phyloP scores from a whole-genome alignment of 2,329 filamentous ascomycete genomes.

The Beauveria sp. region DNA sequence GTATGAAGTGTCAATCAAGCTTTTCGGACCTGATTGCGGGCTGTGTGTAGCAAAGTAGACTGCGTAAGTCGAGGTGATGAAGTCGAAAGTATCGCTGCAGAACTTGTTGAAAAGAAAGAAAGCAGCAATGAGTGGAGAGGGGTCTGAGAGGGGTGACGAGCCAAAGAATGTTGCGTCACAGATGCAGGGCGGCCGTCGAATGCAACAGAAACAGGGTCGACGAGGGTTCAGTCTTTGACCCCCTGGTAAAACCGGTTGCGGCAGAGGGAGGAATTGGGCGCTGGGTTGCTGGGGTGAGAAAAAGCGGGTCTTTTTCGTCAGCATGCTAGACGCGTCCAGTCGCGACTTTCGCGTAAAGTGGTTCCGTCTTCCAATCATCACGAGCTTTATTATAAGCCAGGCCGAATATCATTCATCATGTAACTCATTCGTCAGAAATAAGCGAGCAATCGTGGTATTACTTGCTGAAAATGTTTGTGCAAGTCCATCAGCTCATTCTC shows the following conservation, averaged over 20 bases:
- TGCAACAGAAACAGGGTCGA: neutral
- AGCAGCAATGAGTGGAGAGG: slow-evolving; percentile 3
- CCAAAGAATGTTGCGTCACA: slow-evolving; percentile 10
- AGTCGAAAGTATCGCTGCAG: neutral
- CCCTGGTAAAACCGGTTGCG: neutral
- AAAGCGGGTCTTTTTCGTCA: neutral
- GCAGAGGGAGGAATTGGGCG: neutral
- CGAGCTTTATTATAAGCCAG: no score
- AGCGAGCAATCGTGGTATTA: no score
- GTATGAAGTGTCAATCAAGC: neutral
- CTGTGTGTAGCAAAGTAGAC: neutral
- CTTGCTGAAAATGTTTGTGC: no score
- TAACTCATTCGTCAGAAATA: no score
- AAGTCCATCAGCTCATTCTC: no score
- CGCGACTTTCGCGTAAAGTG: slow-evolving; percentile 16
- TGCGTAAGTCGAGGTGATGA: neutral
- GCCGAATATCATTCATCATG: no score
- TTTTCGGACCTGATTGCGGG: neutral
- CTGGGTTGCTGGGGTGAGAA: neutral
- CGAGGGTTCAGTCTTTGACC: neutral
- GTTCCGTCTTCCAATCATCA: neutral
- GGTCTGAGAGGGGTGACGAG: neutral
- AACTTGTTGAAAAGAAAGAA: neutral
- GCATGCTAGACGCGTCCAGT: slow-evolving; percentile 11
- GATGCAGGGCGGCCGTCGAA: neutral